phyloP scores from a whole-genome alignment of 176 grass and related monocot genomes.

The Hordeum marinum region DNA sequence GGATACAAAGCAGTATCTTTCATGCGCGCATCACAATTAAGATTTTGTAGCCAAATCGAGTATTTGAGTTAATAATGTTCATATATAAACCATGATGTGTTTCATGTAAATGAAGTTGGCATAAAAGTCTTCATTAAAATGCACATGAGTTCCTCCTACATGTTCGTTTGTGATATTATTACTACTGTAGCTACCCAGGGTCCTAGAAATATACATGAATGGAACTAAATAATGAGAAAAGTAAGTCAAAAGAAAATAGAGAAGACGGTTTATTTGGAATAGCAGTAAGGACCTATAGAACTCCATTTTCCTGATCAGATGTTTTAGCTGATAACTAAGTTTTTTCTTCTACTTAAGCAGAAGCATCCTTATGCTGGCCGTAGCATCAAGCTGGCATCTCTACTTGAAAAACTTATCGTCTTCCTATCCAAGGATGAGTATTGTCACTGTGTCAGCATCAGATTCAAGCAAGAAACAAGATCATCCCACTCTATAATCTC shows the following conservation, averaged over 20 bases:
- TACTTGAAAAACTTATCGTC: neutral
- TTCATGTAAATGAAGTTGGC: neutral
- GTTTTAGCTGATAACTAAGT: neutral
- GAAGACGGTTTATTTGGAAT: neutral
- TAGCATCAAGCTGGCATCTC: constrained; percentile 1
- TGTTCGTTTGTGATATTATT: neutral
- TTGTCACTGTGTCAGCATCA: neutral
- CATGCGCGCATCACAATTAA: constrained; percentile 15
- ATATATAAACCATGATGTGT: constrained; percentile 13
- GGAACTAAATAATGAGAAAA: neutral
- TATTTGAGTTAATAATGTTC: neutral
- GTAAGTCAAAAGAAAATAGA: neutral
- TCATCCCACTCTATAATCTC: neutral
- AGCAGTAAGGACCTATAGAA: neutral
- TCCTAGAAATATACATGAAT: neutral
- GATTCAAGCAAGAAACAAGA: neutral
- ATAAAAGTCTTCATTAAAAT: neutral
- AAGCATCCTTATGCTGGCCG: neutral
- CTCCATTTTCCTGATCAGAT: neutral
- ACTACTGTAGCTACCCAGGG: neutral
- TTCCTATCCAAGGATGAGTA: neutral
- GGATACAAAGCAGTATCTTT: neutral
- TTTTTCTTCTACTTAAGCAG: neutral
- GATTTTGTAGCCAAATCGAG: neutral
- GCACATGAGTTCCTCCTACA: neutral